Conservation (phyloP, 495 filamentous ascomycete species). For the Jackrogersella multiformis region DNA sequence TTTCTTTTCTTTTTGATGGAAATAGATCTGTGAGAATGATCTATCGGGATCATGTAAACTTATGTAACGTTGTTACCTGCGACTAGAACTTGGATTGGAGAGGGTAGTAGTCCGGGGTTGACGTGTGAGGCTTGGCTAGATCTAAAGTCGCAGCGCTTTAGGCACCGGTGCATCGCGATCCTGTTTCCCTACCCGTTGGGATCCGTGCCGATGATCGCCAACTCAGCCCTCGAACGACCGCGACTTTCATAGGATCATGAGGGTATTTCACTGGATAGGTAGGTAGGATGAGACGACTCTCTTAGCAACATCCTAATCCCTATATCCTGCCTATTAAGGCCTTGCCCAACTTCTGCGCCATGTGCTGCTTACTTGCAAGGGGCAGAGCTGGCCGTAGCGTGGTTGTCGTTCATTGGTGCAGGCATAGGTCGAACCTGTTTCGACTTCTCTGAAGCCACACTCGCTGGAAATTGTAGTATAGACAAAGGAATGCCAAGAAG, state of each 20-base stretch:
- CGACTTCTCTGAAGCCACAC: constrained; percentile 22
- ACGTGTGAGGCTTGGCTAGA: constrained; percentile 27
- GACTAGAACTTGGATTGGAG: constrained; percentile 5
- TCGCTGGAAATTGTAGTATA: constrained; percentile 3
- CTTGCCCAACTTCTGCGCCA: constrained; percentile 1
- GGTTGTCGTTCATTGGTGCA: constrained; percentile 28
- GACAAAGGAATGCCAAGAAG: constrained; percentile 9
- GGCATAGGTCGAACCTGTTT: constrained; percentile 8
- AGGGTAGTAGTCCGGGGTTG: constrained; percentile 15
- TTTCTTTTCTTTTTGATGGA: background rate
- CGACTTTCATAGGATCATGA: constrained; percentile 6
- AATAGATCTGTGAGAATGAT: constrained; percentile 1
- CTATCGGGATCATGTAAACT: background rate
- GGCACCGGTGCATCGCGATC: constrained; percentile 18
- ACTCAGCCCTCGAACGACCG: constrained; percentile 2
- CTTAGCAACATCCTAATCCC: constrained; percentile 10
- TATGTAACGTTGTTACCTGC: constrained; percentile 33
- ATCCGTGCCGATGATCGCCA: background rate
- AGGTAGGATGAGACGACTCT: background rate
- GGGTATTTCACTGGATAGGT: constrained; percentile 3
- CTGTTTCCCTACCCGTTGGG: background rate
- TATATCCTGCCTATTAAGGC: constrained; percentile 19
- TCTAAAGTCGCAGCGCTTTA: constrained; percentile 23
- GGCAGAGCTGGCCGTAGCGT: constrained; percentile 23
- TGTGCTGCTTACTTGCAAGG: constrained; percentile 3